Evolutionary conservation across 2,329 filamentous ascomycete genomes (phyloP).

Genomic region (Bipolaris oryzae): DNA sequence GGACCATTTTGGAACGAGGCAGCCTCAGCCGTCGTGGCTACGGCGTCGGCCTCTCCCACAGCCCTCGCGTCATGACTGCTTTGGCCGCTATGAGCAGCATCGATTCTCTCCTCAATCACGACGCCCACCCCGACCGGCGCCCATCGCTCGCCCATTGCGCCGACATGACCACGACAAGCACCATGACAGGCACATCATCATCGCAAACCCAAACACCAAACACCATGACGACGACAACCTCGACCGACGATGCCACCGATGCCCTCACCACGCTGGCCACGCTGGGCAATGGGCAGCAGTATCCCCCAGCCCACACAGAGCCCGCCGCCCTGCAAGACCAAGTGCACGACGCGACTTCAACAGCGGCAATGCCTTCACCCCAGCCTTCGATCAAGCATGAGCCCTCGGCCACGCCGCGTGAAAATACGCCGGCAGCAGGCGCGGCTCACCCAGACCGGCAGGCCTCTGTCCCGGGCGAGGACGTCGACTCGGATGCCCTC

Average conservation of each 20-base stretch:
- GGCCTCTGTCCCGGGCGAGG: conserved; percentile 27
- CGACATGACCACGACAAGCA: background rate
- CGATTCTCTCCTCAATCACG: conserved; percentile 46
- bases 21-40: conserved; percentile 2
- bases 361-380: conserved; percentile 28
- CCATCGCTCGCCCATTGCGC: conserved; percentile 13
- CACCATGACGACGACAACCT: conserved; percentile 27
- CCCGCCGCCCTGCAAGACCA: conserved; percentile 35
- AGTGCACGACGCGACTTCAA: conserved; percentile 20
- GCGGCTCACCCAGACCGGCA: conserved; percentile 25
- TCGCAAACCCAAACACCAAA: conserved; percentile 25
- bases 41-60: background rate
- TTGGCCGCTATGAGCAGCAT: conserved; percentile 41
- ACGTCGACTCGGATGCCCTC: conserved; percentile 48
- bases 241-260: conserved; percentile 49
- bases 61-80: conserved; percentile 13
- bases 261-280: conserved; percentile 48
- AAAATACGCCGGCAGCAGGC: conserved; percentile 38
- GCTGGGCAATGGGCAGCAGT: conserved; percentile 40
- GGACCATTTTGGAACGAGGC: conserved; percentile 21
- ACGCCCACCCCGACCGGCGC: conserved; percentile 23
- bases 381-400: conserved; percentile 51
- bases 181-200: background rate
- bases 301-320: conserved; percentile 47
- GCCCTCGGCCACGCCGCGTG: conserved; percentile 45